Conservation (phyloP, 805 yeast species). For the Lachancea fermentati region DNA sequence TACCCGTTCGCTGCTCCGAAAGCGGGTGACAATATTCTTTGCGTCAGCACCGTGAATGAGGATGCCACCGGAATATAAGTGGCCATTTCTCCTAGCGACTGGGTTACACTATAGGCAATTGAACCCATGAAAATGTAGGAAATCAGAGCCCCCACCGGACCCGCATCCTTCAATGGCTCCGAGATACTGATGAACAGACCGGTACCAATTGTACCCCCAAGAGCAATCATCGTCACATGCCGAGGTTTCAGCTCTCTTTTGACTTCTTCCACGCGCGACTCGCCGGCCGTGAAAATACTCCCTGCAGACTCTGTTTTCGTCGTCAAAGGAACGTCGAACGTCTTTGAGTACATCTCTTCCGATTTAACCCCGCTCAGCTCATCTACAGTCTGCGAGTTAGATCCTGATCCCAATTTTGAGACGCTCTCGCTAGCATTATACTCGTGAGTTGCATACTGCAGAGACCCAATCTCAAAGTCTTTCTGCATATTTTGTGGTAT, state of each 20-base stretch:
- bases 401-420: background rate
- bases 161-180: constrained; percentile 49
- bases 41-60: constrained; percentile 64
- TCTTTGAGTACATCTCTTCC: background rate
- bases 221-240: constrained; percentile 69
- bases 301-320: background rate
- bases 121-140: constrained; percentile 63
- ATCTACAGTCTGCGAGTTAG: background rate
- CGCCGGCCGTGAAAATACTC: background rate
- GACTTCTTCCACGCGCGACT: constrained; percentile 29
- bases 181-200: constrained; percentile 68
- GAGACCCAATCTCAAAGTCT: background rate
- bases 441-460: background rate
- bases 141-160: constrained; percentile 64
- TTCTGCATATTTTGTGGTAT: background rate
- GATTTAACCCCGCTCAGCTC: background rate
- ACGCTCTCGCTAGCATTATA: background rate
- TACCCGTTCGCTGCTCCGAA: constrained; percentile 69
- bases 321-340: background rate
- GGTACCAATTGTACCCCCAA: constrained; percentile 78
- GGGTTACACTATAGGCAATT: constrained; percentile 60
- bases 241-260: constrained; percentile 58
- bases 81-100: constrained; percentile 76
- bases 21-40: constrained; percentile 64
- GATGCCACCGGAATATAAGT: constrained; percentile 64